Evolutionary conservation across 495 filamentous ascomycete species (phyloP), one percentile per base, ranked within the genome.

Genomic region (Trichoderma parareesei): DNA sequence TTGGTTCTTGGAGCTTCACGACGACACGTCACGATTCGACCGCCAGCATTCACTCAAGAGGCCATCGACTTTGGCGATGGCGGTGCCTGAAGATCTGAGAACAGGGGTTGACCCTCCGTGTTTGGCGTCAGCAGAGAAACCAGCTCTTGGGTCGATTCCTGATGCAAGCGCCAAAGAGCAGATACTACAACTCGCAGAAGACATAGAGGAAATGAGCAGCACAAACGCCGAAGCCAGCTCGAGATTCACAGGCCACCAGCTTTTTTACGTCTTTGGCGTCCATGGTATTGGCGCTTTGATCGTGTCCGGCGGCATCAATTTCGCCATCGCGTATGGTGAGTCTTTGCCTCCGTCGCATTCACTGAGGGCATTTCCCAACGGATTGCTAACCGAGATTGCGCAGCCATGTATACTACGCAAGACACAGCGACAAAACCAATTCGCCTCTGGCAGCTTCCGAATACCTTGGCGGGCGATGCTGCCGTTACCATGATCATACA

Each of bases 251-350:
- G 60, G 65, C 20, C 69, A 72, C 60, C 78, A 81, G 61, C 63
- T 75, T 14, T 71, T 76, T 33, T 78, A 79, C 65, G 70, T 81
- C 16, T 71, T 77, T 64, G 41, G 73, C 57, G 48, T 77, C 9
- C 73, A 79, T 65, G 77, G 76, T 5, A 41, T 81, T 38, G 71
- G 71, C 27, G 73, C 77, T n/a, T 66, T 72, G 64, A 60, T 75
- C 57, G 18, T 79, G 1, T 75, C 75, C 1, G 78, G 74, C 13
- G 77, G 69, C 7, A 74, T 79, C 67, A 79, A 81, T 68, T 78
- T 79, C 61, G 76, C 76, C 38, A 74, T 78, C 40, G 77, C 77
- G 48, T 81, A 79, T 65, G 73, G 75, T 78, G 69, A 63, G 67
- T 61, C 6, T 40, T 16, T 2, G 41, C 40, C 13, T n/a, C 37